Conservation (phyloP, 2,329 filamentous ascomycete genomes). For the Ophiognomonia clavigignenti-juglandacearum region DNA sequence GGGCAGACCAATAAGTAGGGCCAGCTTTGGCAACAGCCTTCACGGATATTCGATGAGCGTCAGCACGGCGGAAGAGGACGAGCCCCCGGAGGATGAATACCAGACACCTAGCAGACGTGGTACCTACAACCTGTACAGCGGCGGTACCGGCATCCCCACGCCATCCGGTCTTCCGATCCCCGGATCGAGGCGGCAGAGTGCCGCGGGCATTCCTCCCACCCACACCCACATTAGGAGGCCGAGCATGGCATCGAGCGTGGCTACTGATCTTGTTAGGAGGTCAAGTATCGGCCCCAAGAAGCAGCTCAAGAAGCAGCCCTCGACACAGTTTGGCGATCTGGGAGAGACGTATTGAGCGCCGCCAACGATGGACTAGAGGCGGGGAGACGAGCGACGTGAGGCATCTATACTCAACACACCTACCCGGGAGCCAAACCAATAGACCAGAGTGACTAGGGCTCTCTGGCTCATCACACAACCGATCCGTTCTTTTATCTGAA, state of each 20-base stretch:
- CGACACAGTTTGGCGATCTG: slow-evolving; percentile 31
- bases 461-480: no score
- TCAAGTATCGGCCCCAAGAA: slow-evolving; percentile 7
- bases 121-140: slow-evolving; percentile 46
- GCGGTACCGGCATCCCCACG: slow-evolving; percentile 33
- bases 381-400: neutral
- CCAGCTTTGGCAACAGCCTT: slow-evolving; percentile 62
- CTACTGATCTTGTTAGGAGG: slow-evolving; percentile 32
- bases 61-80: slow-evolving; percentile 47
- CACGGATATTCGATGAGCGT: slow-evolving; percentile 55
- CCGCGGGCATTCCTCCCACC: slow-evolving; percentile 12
- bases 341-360: slow-evolving; percentile 48
- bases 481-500: slow-evolving; percentile 6
- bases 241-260: slow-evolving; percentile 19
- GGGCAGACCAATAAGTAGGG: slow-evolving; percentile 57
- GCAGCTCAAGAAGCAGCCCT: slow-evolving; percentile 8
- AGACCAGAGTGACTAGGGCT: neutral
- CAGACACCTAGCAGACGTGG: slow-evolving; percentile 52
- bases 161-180: slow-evolving; percentile 46
- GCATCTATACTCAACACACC: neutral
- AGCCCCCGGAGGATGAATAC: slow-evolving; percentile 27
- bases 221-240: slow-evolving; percentile 8
- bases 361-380: neutral
- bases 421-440: neutral
- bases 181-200: slow-evolving; percentile 38